Base-by-base conservation (phyloP, 139 green algal species). In the Volvox reticuliferus region DNA sequence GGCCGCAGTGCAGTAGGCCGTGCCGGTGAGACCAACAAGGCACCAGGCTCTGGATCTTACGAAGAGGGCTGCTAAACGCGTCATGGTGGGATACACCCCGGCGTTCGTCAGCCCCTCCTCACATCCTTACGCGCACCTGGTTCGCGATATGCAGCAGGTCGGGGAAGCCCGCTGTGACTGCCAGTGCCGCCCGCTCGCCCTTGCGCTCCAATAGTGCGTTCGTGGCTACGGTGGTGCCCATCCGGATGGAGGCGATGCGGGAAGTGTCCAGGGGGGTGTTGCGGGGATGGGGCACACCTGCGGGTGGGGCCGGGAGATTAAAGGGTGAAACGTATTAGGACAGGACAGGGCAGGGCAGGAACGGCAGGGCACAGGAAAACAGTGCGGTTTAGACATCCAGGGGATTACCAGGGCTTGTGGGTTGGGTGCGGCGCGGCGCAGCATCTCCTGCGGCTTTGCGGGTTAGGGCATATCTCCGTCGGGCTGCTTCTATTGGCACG, bases 71-170 rank as follows among this genome's bases (percentile, higher is more conserved):
- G 44, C 44, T 55, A 55, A 55, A 55, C 44, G n/a, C n/a, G n/a
- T n/a, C n/a, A n/a, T n/a, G n/a, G n/a, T n/a, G n/a, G n/a, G n/a
- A n/a, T n/a, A n/a, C n/a, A n/a, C n/a, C n/a, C n/a, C n/a, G n/a
- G n/a, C n/a, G n/a, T n/a, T n/a, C n/a, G n/a, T n/a, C n/a, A n/a
- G n/a, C n/a, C n/a, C n/a, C n/a, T n/a, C n/a, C n/a, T n/a, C n/a
- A n/a, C n/a, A n/a, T n/a, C n/a, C n/a, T n/a, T n/a, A 1, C 50
- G 0, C 87, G 0, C 79, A 94, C 93, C 93, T 99, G 98, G 93
- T 99, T 99, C 84, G 96, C 98, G 71, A 99, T 99, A 91, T 98
- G 94, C 91, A 99, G 93, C 92, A 99, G 94, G 93, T 99, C 98
- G 1, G 87, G 82, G 91, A 99, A 99, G 12, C 98, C 98, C 9